Base-by-base conservation (phyloP, 108 stramenopile genomes). In the Stephanodiscus minutulus region DNA sequence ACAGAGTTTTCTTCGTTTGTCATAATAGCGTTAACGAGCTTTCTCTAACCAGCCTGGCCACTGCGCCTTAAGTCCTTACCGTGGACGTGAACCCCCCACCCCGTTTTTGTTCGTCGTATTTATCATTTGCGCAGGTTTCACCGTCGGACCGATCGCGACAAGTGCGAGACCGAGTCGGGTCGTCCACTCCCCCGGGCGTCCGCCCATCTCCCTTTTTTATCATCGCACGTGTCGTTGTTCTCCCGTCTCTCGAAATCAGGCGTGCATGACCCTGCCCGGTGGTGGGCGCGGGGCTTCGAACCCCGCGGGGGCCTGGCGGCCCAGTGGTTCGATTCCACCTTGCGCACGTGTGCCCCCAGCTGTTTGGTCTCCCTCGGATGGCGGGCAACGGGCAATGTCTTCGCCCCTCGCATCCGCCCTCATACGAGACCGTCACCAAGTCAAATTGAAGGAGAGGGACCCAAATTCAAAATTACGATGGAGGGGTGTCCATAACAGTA, bases 251-350 rank as follows among this genome's bases (percentile, higher is more conserved):
- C 18, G 5, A 48, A n/a, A 48, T 48, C 18, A 48, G 47, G 88
- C 85, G 88, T 82, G 86, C 82, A 89, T 89, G 88, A 89, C 63
- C 86, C 78, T 86, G 85, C 74, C 85, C 87, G 88, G 88, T 87
- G 85, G 72, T 87, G 86, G 81, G 85, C 65, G 71, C 64, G 85
- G 87, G 85, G n/a, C 87, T 88, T 88, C 87, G 88, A 87, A 86
- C 85, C 89, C 84, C n/a, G 72, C 74, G 70, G 89, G 85, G 83
- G 89, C 69, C 76, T 86, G 70, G 80, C 84, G 22, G 50, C 20
- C 50, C 50, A 10, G 50, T 20, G 22, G 22, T 52, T 24, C 24
- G 50, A 24, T 24, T 52, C 50, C 20, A 24, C 50, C 24, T 20
- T 20, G 22, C 20, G 22, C 20, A 52, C 20, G 50, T 33, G 31